Base-by-base conservation (phyloP, 495 filamentous ascomycete species). In the Acidiella bohemica region DNA sequence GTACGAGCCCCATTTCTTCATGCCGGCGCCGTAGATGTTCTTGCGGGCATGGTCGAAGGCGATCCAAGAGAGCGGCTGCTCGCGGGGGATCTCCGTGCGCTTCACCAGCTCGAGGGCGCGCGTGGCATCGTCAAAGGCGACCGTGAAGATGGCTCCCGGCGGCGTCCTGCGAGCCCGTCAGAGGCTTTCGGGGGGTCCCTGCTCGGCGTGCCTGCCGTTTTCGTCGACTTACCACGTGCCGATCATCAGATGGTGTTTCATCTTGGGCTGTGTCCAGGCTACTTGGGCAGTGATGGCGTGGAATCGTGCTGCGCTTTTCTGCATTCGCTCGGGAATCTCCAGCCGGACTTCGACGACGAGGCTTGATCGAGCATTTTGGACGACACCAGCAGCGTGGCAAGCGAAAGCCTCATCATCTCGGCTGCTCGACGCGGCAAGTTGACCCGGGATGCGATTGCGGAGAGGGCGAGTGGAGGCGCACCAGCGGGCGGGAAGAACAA, bases 31-130 rank as follows among this genome's bases (percentile, higher is more conserved):
- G 59, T 87, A 90, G 47, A 90, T 78, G 58, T 81, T 76, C 60
- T 84, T 84, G 59, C 77, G 80, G 41, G 70, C 64, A 56, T 90
- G 81, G 53, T 83, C 78, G 52, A 87, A 84, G 28, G 80, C 78
- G 77, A 90, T 85, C 83, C 83, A 90, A 49, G 81, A 86, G 53
- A 90, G 87, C 3, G 83, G 78, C 62, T 90, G 81, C 32, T 84
- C 76, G 27, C 80, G 62, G 7, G 81, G 79, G 43, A 86, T 86
- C 31, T 76, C 70, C 10, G 81, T 86, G 46, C 76, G 76, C 67
- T 86, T 83, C 54, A 86, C 57, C 57, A 85, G 48, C 42, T 76
- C 69, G 47, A 87, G 57, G 4, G 70, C 78, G 35, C 81, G 62
- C 16, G 68, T 70, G 56, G 84, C 79, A 55, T 84, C 81, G 62